Evolutionary conservation across 176 grass and related monocot species (phyloP).

Genomic region (Themeda triandra): DNA sequence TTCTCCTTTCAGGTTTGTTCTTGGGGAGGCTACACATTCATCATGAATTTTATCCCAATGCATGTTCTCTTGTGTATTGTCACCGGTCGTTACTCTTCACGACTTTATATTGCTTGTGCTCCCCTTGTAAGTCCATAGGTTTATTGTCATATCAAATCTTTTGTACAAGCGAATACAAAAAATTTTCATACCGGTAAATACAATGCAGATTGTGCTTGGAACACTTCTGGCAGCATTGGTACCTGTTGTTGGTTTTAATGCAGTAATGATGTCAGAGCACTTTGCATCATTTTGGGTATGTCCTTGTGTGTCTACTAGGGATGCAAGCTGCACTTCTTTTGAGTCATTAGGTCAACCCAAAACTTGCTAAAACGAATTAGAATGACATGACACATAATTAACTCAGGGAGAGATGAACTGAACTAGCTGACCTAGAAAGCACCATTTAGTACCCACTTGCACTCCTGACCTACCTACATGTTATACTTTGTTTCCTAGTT

Average conservation of each 20-base stretch:
- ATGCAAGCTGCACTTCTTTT: not conserved
- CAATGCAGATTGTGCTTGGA: slow-evolving; percentile 83
- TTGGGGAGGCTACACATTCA: slow-evolving; percentile 99
- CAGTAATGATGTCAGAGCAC: slow-evolving; percentile 98
- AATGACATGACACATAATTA: not conserved
- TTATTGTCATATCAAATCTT: not conserved
- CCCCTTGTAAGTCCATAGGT: slow-evolving; percentile 78
- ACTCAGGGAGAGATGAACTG: not conserved
- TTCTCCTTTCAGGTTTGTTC: slow-evolving; percentile 86
- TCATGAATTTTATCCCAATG: slow-evolving; percentile 98
- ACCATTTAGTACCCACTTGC: not conserved
- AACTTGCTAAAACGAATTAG: not conserved
- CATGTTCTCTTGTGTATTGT: slow-evolving; percentile 96
- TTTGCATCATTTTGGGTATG: slow-evolving; percentile 94
- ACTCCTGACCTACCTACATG: slow-evolving; percentile 1
- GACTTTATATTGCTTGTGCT: slow-evolving; percentile 97
- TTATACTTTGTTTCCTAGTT: no score
- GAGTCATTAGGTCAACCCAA: not conserved
- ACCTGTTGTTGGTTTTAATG: slow-evolving; percentile 98
- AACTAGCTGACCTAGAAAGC: not conserved
- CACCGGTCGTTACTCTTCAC: slow-evolving; percentile 91
- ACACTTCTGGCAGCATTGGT: slow-evolving; percentile 97
- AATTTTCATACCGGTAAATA: not conserved
- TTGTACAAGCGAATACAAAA: not conserved
- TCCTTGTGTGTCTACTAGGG: not conserved